Base-by-base conservation (phyloP, 2,329 filamentous ascomycete species). In the Hypoxylon sp. region DNA sequence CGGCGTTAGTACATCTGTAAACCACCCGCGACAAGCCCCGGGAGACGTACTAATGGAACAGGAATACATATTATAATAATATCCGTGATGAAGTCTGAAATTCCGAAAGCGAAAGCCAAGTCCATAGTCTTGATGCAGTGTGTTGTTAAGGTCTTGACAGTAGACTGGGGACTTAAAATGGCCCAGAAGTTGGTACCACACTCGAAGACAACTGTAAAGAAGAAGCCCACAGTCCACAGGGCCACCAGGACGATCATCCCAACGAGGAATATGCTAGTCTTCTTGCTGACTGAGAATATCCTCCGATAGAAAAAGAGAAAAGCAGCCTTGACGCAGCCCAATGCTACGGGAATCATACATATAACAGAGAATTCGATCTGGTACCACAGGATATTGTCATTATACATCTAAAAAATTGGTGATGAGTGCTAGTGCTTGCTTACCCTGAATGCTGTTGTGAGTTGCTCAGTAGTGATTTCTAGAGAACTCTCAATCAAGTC, bases 261-360 rank as follows among this genome's bases (percentile, higher is more conserved):
- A 13, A 65, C 35, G 14, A 73, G 69, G 6, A 67, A 44, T 3
- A n/a, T 54, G 22, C 56, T 22, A 4, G 35, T 48, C 10, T 11
- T 50, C 17, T 10, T 52, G n/a, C 53, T 52, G 4, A 67, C 35
- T 1, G 63, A 55, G 31, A 73, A 73, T 35, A 73, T 67, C 14
- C 71, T 54, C 46, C 35, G 58, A 50, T 73, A 73, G 26, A 73
- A 73, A 17, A 65, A 62, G 2, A 73, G 46, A 19, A 73, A 68
- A 31, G 66, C 65, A 1, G 54, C 33, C 44, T 73, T 72, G n/a
- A 46, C 66, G 26, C 61, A 66, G 3, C 62, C 71, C 17, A 73
- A 17, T 1, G 59, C 39, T 1, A 72, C 10, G 0, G 71, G 71
- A 6, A 72, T 60, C 29, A 73, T 61, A 14, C 17, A 59, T 6